Percentiles rank a stretch among this genome's conserved stretches.
Conservation (phyloP, 1,284 basidiomycete genomes). For the Cystobasidiaceae sp. region DNA sequence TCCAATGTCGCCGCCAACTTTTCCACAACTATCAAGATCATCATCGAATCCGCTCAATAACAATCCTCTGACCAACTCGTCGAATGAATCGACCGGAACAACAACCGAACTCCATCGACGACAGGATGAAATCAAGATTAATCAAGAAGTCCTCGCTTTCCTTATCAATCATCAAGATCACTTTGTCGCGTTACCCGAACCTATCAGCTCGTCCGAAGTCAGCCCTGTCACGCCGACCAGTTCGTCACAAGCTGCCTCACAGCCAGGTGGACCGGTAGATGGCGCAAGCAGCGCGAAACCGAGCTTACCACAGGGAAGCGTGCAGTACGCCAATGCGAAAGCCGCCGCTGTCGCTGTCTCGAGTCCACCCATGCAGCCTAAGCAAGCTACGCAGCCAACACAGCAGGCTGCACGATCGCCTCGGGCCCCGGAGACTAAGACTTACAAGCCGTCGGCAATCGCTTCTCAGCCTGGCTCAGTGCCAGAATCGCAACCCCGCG, state of each 20-base stretch:
- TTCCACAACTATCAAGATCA: slow-evolving; percentile 39
- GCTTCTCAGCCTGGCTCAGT: too few species aligned
- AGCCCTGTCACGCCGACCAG: slow-evolving; percentile 10
- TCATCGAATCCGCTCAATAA: slow-evolving; percentile 21
- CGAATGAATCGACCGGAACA: background rate
- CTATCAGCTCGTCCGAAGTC: slow-evolving; percentile 2
- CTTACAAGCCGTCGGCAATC: too few species aligned
- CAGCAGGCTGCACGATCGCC: too few species aligned
- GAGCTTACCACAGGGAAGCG: too few species aligned
- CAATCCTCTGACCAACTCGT: background rate
- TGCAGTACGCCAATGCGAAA: too few species aligned
- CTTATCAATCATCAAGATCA: slow-evolving; percentile 82
- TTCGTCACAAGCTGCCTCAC: background rate
- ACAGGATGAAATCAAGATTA: slow-evolving; percentile 74
- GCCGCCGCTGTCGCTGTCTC: too few species aligned
- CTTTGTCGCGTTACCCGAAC: slow-evolving; percentile 55
- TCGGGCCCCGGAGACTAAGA: too few species aligned
- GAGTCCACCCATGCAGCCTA: too few species aligned
- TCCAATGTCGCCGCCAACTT: slow-evolving; percentile 12
- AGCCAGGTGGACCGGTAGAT: too few species aligned
- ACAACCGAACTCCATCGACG: slow-evolving; percentile 18
- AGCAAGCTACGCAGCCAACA: too few species aligned
- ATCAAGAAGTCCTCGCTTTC: slow-evolving; percentile 88
- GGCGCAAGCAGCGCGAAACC: too few species aligned
- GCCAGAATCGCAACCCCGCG: too few species aligned